A percentile compares a stretch with the other conserved stretches of the same genome.
phyloP scores from a whole-genome alignment of 352 stramenopile species.

The Pythium myriotylum region DNA sequence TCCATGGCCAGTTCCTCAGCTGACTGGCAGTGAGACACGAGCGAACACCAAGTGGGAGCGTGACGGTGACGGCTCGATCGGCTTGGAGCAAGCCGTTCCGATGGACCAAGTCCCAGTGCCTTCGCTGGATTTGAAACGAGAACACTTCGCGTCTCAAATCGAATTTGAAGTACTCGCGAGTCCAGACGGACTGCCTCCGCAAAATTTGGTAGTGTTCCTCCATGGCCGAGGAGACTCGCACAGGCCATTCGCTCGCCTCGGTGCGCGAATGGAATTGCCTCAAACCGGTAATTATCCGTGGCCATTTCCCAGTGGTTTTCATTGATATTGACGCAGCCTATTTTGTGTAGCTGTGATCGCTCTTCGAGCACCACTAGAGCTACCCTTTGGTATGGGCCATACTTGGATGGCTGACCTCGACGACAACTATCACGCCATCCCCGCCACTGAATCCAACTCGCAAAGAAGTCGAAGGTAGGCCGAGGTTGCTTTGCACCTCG shows the following conservation, averaged over 20 bases:
- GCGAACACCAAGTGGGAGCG: not conserved
- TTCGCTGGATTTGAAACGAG: conserved; percentile 18
- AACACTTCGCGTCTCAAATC: conserved; percentile 7
- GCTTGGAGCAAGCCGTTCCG: not conserved
- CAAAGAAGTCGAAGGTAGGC: conserved; percentile 48
- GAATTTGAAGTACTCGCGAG: conserved; percentile 34
- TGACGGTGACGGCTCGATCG: not conserved
- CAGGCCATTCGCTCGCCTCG: conserved; percentile 52
- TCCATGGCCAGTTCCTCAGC: conserved; percentile 17
- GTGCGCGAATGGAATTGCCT: conserved; percentile 54
- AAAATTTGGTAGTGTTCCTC: conserved; percentile 68
- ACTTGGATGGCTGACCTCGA: conserved; percentile 67
- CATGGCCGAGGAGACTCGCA: conserved; percentile 64
- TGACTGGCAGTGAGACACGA: not conserved
- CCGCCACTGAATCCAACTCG: conserved; percentile 34
- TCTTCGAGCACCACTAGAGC: conserved; percentile 49
- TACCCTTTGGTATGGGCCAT: conserved; percentile 58
- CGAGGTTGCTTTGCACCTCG: not conserved
- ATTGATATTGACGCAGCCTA: not conserved
- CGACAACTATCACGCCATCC: conserved; percentile 48
- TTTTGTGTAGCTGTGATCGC: conserved; percentile 33
- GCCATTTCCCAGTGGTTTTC: not conserved
- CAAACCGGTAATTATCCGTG: conserved; percentile 52
- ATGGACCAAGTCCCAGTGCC: not conserved
- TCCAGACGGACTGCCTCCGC: conserved; percentile 25